Evolutionary conservation across 2,329 filamentous ascomycete genomes (phyloP).

Genomic region (Curvularia verruculosa): DNA sequence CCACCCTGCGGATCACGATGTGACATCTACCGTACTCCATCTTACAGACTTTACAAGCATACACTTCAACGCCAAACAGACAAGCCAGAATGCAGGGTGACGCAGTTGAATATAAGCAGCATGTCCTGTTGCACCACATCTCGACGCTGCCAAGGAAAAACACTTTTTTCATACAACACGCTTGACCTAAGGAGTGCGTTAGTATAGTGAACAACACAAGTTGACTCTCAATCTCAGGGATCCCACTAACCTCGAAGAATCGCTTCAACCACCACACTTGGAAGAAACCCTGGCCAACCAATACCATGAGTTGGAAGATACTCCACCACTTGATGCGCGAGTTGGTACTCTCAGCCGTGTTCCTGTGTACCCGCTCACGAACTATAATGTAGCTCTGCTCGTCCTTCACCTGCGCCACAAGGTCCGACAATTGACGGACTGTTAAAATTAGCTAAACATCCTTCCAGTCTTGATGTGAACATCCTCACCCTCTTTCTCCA

Average conservation of each 20-base stretch:
- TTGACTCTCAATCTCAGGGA: background rate
- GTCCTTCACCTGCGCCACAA: conserved; percentile 91
- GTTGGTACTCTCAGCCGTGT: conserved; percentile 99
- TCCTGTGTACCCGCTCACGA: conserved; percentile 93
- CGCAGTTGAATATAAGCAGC: background rate
- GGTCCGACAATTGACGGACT: conserved; percentile 84
- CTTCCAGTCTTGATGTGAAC: background rate
- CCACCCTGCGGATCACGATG: conserved; percentile 5
- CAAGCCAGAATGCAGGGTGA: conserved; percentile 3
- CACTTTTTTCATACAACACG: conserved; percentile 37
- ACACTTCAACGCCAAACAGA: conserved; percentile 30
- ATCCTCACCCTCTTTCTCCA: conserved; percentile 82
- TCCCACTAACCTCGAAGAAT: conserved; percentile 80
- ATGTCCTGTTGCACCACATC: background rate
- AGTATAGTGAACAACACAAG: conserved; percentile 4
- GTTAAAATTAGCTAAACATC: conserved; percentile 22
- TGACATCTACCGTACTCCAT: conserved; percentile 15
- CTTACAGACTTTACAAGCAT: conserved; percentile 9
- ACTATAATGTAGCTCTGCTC: conserved; percentile 97
- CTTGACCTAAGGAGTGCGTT: conserved; percentile 35
- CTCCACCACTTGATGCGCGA: conserved; percentile 99
- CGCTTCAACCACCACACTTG: conserved; percentile 99
- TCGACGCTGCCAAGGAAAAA: background rate
- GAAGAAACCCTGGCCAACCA: conserved; percentile 92
- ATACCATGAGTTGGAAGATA: conserved; percentile 88